phyloP scores from a whole-genome alignment of 108 stramenopile genomes.

The Cafeteria roenbergensis region DNA sequence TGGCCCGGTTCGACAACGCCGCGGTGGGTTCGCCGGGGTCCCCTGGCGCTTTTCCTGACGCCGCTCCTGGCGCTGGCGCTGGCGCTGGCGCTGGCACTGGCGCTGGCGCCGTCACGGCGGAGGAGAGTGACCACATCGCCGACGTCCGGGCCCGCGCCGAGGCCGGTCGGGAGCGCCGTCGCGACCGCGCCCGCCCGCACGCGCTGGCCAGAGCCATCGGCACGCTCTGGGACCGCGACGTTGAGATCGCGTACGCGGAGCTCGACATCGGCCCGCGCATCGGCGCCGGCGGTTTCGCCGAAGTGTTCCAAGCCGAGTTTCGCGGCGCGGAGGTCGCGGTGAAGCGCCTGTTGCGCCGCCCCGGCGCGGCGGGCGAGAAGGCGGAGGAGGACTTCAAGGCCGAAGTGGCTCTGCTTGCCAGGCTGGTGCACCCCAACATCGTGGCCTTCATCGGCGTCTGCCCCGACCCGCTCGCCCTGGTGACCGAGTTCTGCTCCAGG shows the following conservation, averaged over 20 bases:
- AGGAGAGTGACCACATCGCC: too few species aligned
- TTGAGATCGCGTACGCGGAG: conserved; percentile 4
- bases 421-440: conserved; percentile 81
- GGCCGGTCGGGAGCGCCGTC: too few species aligned
- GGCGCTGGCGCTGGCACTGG: too few species aligned
- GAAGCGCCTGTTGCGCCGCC: conserved; percentile 8
- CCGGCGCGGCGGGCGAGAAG: conserved; percentile 5
- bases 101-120: too few species aligned
- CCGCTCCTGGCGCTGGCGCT: too few species aligned
- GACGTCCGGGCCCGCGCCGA: too few species aligned
- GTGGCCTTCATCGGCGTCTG: conserved; percentile 81
- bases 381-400: conserved; percentile 23
- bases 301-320: conserved; percentile 14
- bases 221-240: background rate
- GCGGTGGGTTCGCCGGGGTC: too few species aligned
- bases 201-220: background rate
- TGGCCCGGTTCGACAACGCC: too few species aligned
- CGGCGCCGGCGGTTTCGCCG: conserved; percentile 15
- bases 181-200: too few species aligned
- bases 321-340: conserved; percentile 18
- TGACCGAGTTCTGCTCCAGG: conserved; percentile 68
- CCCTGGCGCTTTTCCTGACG: too few species aligned
- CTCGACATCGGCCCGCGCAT: background rate
- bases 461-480: conserved; percentile 65
- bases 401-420: conserved; percentile 31